Evolutionary conservation across 2,329 filamentous ascomycete species (phyloP).

Genomic region (Podosphaera leucotricha): DNA sequence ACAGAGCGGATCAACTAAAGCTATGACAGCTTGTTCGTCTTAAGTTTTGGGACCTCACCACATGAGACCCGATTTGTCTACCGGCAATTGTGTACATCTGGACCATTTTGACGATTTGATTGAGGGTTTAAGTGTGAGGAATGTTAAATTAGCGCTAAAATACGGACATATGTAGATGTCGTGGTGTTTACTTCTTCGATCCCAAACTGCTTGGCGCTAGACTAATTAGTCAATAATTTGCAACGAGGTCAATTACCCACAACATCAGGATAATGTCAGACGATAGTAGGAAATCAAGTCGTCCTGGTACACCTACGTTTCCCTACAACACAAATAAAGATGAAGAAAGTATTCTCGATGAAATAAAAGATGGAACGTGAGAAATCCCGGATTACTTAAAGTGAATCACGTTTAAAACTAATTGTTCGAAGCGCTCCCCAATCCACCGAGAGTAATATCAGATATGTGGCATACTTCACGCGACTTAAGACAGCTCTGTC

Average conservation of each 20-base stretch:
- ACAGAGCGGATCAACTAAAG: not conserved
- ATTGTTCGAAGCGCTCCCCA: constrained; percentile 34
- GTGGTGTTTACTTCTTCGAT: no score
- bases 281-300: not conserved
- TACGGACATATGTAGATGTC: no score
- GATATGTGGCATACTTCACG: constrained; percentile 81
- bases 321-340: constrained; percentile 8
- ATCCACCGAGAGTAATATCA: constrained; percentile 62
- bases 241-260: not conserved
- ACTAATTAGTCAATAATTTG: not conserved
- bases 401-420: constrained; percentile 1
- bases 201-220: no score
- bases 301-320: not conserved
- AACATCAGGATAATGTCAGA: not conserved
- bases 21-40: not conserved
- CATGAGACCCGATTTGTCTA: constrained; percentile 16
- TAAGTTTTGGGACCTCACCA: constrained; percentile 10
- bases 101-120: constrained; percentile 13
- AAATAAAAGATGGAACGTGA: constrained; percentile 58
- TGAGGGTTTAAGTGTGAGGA: constrained; percentile 2
- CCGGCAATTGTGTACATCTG: constrained; percentile 15
- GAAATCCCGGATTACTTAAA: constrained; percentile 16
- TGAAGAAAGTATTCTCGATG: constrained; percentile 54
- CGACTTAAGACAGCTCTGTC: constrained; percentile 69
- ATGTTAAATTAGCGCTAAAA: not conserved